These are phyloP conservation scores for Pythium dissotocum DNA, from an alignment of 352 stramenopile species.

Conservation along the genomic window DNA sequence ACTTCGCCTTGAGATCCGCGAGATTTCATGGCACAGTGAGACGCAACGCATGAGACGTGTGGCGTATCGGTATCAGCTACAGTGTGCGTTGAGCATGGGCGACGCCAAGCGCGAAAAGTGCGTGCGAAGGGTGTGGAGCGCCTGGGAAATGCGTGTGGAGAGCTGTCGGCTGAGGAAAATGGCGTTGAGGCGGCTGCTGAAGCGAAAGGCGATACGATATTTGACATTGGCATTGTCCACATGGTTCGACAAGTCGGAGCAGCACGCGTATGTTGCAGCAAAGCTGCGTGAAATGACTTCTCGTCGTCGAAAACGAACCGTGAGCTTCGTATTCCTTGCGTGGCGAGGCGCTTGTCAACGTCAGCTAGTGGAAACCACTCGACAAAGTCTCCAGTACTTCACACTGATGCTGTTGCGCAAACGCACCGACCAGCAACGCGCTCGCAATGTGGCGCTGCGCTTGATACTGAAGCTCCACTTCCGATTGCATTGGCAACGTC, in stretches of 20 bases:
- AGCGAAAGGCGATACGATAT: neutral
- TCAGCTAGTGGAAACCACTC: neutral
- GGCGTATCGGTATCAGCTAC: constrained; percentile 37
- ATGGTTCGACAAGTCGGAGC: neutral
- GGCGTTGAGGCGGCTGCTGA: constrained; percentile 22
- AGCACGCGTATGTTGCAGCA: neutral
- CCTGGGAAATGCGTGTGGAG: constrained; percentile 20
- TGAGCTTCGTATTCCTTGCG: neutral
- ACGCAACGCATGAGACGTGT: constrained; percentile 20
- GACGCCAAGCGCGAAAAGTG: constrained; percentile 24
- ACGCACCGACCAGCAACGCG: neutral
- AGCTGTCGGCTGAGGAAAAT: neutral
- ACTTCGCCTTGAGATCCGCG: constrained; percentile 25
- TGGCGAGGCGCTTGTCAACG: constrained; percentile 1
- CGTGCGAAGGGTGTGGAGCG: constrained; percentile 20
- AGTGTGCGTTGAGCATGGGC: constrained; percentile 33
- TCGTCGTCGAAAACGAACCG: neutral
- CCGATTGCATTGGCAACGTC: constrained; percentile 4
- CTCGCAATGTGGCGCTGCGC: neutral
- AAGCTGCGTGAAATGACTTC: neutral
- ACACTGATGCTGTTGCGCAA: constrained; percentile 8
- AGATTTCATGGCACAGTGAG: constrained; percentile 18
- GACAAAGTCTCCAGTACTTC: constrained; percentile 7
- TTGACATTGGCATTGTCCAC: neutral
- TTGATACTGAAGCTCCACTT: neutral